A percentile compares a stretch with the other conserved stretches of the same genome.
phyloP scores from a whole-genome alignment of 2,329 filamentous ascomycete genomes.

The Fusarium pseudocircinatum region DNA sequence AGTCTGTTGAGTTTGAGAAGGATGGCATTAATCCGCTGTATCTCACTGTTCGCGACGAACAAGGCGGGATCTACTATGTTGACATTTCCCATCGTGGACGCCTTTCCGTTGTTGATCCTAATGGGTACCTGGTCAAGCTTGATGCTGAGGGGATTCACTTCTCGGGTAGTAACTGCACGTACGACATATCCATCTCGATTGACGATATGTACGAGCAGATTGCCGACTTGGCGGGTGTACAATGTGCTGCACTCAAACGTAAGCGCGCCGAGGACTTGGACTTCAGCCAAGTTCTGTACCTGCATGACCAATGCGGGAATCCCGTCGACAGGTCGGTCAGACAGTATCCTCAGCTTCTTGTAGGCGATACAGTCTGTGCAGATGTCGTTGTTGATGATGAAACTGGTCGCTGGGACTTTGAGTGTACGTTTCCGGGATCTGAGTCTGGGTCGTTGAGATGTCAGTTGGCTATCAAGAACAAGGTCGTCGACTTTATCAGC shows the following conservation, averaged over 20 bases:
- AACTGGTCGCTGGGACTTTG: conserved; percentile 48
- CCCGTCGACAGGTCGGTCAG: conserved; percentile 41
- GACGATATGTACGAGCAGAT: conserved; percentile 49
- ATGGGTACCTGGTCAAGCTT: conserved; percentile 47
- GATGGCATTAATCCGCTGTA: conserved; percentile 47
- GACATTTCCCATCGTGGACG: conserved; percentile 49
- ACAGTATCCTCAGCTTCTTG: conserved; percentile 44
- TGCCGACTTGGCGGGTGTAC: conserved; percentile 43
- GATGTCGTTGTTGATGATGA: conserved; percentile 42
- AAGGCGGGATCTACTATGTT: conserved; percentile 43
- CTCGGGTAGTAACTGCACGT: conserved; percentile 46
- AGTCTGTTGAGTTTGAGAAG: conserved; percentile 49
- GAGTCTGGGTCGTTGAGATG: conserved; percentile 45
- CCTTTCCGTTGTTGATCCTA: conserved; percentile 46
- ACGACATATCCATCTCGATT: conserved; percentile 47
- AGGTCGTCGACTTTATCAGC: conserved; percentile 47
- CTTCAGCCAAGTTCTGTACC: conserved; percentile 47
- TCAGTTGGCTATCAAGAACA: conserved; percentile 45
- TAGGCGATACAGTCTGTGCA: conserved; percentile 47
- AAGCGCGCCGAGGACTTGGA: conserved; percentile 41
- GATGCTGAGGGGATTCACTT: conserved; percentile 49
- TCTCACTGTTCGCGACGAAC: conserved; percentile 46
- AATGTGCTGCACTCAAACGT: conserved; percentile 41
- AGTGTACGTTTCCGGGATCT: conserved; percentile 49
- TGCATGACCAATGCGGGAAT: conserved; percentile 50